phyloP scores from a whole-genome alignment of 2,329 filamentous ascomycete species.

The Hysterium pulicare region DNA sequence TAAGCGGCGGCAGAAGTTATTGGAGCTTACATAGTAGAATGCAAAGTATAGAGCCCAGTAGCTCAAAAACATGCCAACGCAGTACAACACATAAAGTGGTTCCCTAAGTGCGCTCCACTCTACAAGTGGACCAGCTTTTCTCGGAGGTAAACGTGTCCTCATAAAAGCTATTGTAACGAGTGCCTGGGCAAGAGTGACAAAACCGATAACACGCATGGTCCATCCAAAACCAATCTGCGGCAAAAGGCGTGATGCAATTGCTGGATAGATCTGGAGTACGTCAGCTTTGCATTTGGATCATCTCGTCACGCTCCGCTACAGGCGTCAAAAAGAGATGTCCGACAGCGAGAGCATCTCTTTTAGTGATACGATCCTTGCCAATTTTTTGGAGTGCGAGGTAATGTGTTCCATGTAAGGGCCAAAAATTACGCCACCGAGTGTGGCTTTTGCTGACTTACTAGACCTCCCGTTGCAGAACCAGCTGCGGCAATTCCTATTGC shows the following conservation, averaged over 20 bases:
- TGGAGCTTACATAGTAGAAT: slow-evolving; percentile 35
- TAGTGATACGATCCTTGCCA: too few relatives aligned
- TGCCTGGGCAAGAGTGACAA: slow-evolving; percentile 49
- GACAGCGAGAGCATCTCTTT: too few relatives aligned
- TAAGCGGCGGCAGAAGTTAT: slow-evolving; percentile 23
- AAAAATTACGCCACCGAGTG: too few relatives aligned
- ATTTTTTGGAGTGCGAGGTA: too few relatives aligned
- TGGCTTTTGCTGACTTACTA: slow-evolving; percentile 21
- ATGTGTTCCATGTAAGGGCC: too few relatives aligned
- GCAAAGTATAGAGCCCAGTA: slow-evolving; percentile 35
- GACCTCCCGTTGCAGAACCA: slow-evolving; percentile 57
- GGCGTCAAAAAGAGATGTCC: too few relatives aligned
- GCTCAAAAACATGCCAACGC: slow-evolving; percentile 22
- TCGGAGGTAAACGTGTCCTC: slow-evolving; percentile 34
- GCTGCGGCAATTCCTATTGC: slow-evolving; percentile 56
- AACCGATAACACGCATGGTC: slow-evolving; percentile 57
- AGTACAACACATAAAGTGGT: slow-evolving; percentile 29
- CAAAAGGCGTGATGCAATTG: slow-evolving; percentile 47
- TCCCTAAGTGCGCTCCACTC: slow-evolving; percentile 38
- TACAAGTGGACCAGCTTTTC: slow-evolving; percentile 35
- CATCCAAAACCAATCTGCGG: slow-evolving; percentile 58
- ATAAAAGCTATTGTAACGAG: slow-evolving; percentile 29
- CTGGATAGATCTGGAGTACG: slow-evolving; percentile 48
- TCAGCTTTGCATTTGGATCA: not conserved
- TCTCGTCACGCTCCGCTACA: too few relatives aligned